Evolutionary conservation across 805 yeast species (phyloP), one percentile per base, ranked within the genome.

Genomic region (Ogataea neopini): DNA sequence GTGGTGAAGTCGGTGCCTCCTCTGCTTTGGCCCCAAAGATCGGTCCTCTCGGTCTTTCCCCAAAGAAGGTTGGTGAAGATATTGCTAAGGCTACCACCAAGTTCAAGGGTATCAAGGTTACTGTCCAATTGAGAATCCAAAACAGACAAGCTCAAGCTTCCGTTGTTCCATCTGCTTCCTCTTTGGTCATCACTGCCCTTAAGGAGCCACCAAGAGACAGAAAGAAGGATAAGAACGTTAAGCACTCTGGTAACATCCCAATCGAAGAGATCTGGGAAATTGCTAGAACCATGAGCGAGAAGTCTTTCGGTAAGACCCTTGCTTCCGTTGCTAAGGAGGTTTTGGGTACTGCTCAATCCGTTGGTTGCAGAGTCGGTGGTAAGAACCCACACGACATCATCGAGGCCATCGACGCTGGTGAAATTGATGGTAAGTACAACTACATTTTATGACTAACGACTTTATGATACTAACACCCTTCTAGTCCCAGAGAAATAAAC

Each of bases 1-100:
- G 99, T 88, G 99, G 99, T 84, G 99, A 94, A 84, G 95, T 94
- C 70, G 99, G 98, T 82, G 96, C 97, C 71, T 90, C 98, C 59
- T 88, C 99, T 63, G 97, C 99, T 64, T 87, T 94, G 71, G 99
- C 99, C 68, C 99, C 99, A 75, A 94, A 94, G 92, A 94, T 94
- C 73, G 99, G 99, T 88, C 99, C 99, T 68, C 88, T 94, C 74
- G 99, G 99, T 90, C 83, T 94, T 69, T 90, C 97, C 58, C 97
- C 99, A 82, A 94, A 92, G 96, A 92, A 94, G 86, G 97, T 94
- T 73, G 99, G 99, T 91, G 99, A 94, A 80, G 99, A 94, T 75
- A 94, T 94, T 70, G 99, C 99, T 75, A 94, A 94, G 86, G 99
- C 99, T 75, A 92, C 99, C 81, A 86, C 88, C 81, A 83, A 86